Evolutionary conservation across 1,139 yeast genomes (phyloP).

Genomic region (Dujonia santamariae): DNA sequence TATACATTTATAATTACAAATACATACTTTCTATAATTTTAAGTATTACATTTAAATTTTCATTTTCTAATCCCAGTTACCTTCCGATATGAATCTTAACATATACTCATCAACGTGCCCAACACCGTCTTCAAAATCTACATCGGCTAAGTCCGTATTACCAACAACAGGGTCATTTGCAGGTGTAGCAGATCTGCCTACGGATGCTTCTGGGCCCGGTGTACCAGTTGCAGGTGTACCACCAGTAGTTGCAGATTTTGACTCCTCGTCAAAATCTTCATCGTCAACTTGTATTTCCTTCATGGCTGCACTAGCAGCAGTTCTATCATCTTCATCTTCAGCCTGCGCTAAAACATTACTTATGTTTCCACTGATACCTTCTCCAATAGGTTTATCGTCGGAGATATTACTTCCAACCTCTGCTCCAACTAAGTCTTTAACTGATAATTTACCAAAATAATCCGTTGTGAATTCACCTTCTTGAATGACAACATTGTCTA

Average conservation of each 20-base stretch:
- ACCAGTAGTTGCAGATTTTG: conserved; percentile 36
- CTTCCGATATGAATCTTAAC: conserved; percentile 86
- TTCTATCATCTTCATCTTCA: conserved; percentile 94
- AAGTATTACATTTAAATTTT: too few relatives aligned
- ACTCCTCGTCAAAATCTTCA: conserved; percentile 67
- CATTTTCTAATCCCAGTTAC: conserved; percentile 50
- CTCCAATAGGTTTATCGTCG: conserved; percentile 36
- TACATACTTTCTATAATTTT: too few relatives aligned
- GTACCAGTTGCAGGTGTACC: conserved; percentile 20
- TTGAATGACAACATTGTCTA: conserved; percentile 95
- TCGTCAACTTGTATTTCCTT: conserved; percentile 81
- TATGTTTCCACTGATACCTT: conserved; percentile 49
- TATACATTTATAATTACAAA: background rate
- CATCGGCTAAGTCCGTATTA: conserved; percentile 41
- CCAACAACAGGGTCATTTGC: conserved; percentile 14
- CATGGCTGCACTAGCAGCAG: conserved; percentile 88
- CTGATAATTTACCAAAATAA: conserved; percentile 85
- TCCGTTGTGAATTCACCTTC: conserved; percentile 99
- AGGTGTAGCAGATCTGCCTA: conserved; percentile 5
- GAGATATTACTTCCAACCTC: conserved; percentile 57
- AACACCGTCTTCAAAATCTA: conserved; percentile 68
- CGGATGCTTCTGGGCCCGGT: conserved; percentile 16
- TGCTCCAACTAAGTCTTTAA: conserved; percentile 56
- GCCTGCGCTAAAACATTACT: conserved; percentile 82
- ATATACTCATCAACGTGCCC: conserved; percentile 96